Evolutionary conservation across 345 rosid genomes (phyloP), one percentile per base, ranked within the genome.

Genomic region (Xanthoceras sorbifolium): DNA sequence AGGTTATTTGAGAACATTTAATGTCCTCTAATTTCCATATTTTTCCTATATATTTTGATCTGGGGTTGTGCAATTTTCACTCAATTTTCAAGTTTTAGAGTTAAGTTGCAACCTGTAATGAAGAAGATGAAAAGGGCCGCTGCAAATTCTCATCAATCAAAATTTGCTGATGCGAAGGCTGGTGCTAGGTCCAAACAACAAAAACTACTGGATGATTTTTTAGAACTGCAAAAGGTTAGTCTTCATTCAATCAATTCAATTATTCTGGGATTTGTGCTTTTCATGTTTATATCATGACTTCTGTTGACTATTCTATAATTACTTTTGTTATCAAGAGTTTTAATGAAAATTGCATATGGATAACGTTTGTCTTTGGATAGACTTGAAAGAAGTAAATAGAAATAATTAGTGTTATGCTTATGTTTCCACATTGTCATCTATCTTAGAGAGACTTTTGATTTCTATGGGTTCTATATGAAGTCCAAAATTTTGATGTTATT

Each of bases 221-320:
- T 84, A 72, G 81, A 75, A 38, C 69, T 87, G 74, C 86, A 77
- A 61, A 87, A 83, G 87, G 87, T 83, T 48, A 54, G 82, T 38
- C 11, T 44, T 74, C 26, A 4, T 23, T 75, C 9, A 38, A 2
- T 72, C 22, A 26, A 44, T 28, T 68, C 17, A 50, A 15, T 5
- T 67, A 15, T 23, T 34, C 3, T 48, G 46, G 46, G 25, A 6
- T 26, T 61, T 22, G 28, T 26, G 2, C 15, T 23, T 69, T 15
- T 69, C 14, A 28, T 20, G 48, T 2, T 31, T 48, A 18, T 28
- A 7, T 70, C 44, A 54, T 29, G 18, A 17, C 29, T 54, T 10
- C 5, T 32, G 29, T n/a, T 60, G 32, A 5, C 32, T 32, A 23
- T 34, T 29, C 7, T 20, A 25, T 48, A 2, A 25, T 28, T 68